Evolutionary conservation across 345 rosid genomes (phyloP).

Genomic region (Punica granatum): DNA sequence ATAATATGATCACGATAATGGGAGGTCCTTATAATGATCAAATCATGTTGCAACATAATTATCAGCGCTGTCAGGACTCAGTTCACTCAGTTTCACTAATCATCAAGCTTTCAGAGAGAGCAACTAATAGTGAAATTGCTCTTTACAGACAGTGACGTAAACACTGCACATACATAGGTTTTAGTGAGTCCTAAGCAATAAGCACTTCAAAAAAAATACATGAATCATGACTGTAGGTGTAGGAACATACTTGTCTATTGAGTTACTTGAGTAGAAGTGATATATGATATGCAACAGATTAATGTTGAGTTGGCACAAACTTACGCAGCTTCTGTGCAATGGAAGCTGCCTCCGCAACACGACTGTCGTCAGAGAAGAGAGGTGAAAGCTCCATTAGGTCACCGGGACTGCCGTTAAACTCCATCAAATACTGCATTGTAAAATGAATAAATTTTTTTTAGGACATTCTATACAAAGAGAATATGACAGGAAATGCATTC

Average conservation of each 20-base stretch:
- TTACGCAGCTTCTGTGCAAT: slow-evolving; percentile 96
- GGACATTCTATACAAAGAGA: background rate
- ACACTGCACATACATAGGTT: no score
- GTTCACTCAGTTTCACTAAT: background rate
- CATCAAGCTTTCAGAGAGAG: background rate
- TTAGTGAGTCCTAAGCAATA: no score
- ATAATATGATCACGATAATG: background rate
- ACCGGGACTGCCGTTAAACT: slow-evolving; percentile 97
- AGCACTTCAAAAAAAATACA: no score
- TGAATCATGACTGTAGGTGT: no score
- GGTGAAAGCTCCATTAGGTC: slow-evolving; percentile 98
- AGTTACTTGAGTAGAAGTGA: no score
- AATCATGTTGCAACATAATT: background rate
- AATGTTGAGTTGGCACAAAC: slow-evolving; percentile 11
- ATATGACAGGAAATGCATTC: slow-evolving; percentile 12
- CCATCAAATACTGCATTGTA: slow-evolving; percentile 86
- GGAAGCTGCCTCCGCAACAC: slow-evolving; percentile 98
- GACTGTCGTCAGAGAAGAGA: slow-evolving; percentile 96
- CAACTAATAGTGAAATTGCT: background rate
- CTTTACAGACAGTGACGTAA: no score
- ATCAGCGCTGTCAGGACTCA: background rate
- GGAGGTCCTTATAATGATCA: background rate
- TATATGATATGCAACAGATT: background rate
- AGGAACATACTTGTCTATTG: no score
- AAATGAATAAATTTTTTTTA: slow-evolving; percentile 13